These are phyloP conservation scores for Neltuma alba DNA, from an alignment of 306 rosid species.

Conservation along the genomic window DNA sequence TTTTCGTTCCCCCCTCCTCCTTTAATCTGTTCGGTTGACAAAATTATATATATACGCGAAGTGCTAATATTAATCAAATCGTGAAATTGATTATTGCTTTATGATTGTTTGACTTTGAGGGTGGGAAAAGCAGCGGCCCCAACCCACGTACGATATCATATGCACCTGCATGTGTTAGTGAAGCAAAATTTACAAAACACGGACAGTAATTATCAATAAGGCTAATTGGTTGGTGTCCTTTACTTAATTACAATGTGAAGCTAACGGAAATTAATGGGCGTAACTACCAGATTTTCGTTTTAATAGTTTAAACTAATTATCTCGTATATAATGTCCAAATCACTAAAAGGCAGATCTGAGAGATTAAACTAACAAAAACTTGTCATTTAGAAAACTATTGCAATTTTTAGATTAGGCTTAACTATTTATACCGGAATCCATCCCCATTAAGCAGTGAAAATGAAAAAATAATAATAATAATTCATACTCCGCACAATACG, in stretches of 20 bases:
- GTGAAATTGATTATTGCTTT: neutral
- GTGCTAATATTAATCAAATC: neutral
- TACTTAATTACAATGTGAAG: neutral
- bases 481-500: neutral
- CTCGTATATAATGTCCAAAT: neutral
- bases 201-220: neutral
- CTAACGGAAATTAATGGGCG: neutral
- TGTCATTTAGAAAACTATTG: neutral
- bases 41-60: neutral
- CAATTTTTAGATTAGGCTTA: neutral
- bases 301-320: neutral
- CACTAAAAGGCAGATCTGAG: neutral
- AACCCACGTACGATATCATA: neutral
- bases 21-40: neutral
- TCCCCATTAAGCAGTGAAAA: neutral
- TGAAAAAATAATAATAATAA: neutral
- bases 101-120: neutral
- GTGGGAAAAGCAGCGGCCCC: neutral
- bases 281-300: neutral
- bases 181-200: neutral
- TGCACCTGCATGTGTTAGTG: neutral
- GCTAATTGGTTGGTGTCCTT: neutral
- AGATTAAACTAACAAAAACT: neutral
- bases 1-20: neutral
- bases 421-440: neutral